Conservation (phyloP, 2,329 filamentous ascomycete species). For the Alternaria conjuncta region DNA sequence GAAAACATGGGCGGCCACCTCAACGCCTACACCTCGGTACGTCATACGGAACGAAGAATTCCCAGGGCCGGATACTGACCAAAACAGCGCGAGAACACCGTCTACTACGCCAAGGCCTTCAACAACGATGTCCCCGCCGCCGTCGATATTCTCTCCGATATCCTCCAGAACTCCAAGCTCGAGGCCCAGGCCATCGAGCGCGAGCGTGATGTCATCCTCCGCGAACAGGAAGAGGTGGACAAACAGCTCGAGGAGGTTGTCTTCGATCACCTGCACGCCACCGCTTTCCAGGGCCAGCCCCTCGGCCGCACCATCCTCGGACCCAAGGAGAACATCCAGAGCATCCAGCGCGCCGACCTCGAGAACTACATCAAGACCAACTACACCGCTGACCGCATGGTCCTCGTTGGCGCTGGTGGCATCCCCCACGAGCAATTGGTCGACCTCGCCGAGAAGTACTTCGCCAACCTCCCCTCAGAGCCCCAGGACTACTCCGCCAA, state of each 20-base stretch:
- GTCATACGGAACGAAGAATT: conserved; percentile 36
- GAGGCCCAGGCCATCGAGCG: conserved; percentile 92
- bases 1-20: conserved; percentile 99
- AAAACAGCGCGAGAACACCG: conserved; percentile 91
- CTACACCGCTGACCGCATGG: conserved; percentile 99
- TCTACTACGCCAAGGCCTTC: conserved; percentile 99
- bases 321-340: conserved; percentile 96
- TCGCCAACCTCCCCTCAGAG: conserved; percentile 77
- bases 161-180: conserved; percentile 99
- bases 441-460: conserved; percentile 95
- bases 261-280: conserved; percentile 98
- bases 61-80: conserved; percentile 26
- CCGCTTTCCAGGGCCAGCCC: conserved; percentile 94
- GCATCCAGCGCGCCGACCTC: conserved; percentile 90
- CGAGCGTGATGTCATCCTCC: conserved; percentile 97
- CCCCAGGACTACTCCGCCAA: conserved; percentile 77
- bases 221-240: conserved; percentile 99
- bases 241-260: conserved; percentile 99
- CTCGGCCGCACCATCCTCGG: conserved; percentile 97
- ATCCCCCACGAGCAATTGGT: conserved; percentile 94
- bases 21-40: conserved; percentile 98
- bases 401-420: conserved; percentile 93
- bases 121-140: conserved; percentile 96
- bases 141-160: conserved; percentile 98
- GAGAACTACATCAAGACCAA: conserved; percentile 98